Percentiles rank a stretch among this genome's conserved stretches.
These are phyloP conservation scores for Metschnikowia kofuensis DNA, from an alignment of 805 yeast genomes.

Conservation along the genomic window DNA sequence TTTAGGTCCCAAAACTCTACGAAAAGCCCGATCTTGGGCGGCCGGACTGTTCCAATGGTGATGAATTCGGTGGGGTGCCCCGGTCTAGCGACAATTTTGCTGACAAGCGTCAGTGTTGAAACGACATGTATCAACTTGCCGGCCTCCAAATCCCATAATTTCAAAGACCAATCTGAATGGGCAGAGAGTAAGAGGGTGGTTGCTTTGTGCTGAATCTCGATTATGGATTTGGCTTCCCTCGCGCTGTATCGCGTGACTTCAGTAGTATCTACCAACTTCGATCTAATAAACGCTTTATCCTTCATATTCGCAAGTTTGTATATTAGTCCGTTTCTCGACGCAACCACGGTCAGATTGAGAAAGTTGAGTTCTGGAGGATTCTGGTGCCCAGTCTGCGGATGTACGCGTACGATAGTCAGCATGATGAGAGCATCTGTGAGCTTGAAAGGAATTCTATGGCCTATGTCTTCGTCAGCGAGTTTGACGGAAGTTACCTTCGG, in stretches of 20 bases:
- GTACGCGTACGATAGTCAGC: constrained; percentile 3
- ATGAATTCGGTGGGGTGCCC: constrained; percentile 11
- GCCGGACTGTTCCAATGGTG: constrained; percentile 11
- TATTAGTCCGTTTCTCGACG: constrained; percentile 9
- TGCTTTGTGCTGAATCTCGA: constrained; percentile 8
- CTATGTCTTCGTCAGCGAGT: constrained; percentile 1
- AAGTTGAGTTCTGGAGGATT: constrained; percentile 15
- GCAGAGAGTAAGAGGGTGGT: constrained; percentile 12
- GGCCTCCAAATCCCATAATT: constrained; percentile 12
- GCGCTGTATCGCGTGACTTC: constrained; percentile 2
- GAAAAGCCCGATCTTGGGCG: constrained; percentile 11
- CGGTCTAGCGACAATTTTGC: constrained; percentile 12
- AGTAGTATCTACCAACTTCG: neutral
- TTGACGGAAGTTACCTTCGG: constrained; percentile 16
- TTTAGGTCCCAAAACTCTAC: constrained; percentile 19
- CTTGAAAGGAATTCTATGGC: neutral
- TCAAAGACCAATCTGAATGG: constrained; percentile 16
- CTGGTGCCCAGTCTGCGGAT: constrained; percentile 5
- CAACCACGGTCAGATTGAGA: constrained; percentile 11
- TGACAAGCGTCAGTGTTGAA: constrained; percentile 15
- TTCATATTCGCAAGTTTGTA: constrained; percentile 10
- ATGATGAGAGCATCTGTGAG: constrained; percentile 2
- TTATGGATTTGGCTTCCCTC: constrained; percentile 7
- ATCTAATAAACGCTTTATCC: constrained; percentile 4
- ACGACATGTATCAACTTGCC: constrained; percentile 6